A percentile compares a stretch with the other conserved stretches of the same genome.
phyloP scores from a whole-genome alignment of 2,329 filamentous ascomycete genomes.

The Trichoderma sp. region DNA sequence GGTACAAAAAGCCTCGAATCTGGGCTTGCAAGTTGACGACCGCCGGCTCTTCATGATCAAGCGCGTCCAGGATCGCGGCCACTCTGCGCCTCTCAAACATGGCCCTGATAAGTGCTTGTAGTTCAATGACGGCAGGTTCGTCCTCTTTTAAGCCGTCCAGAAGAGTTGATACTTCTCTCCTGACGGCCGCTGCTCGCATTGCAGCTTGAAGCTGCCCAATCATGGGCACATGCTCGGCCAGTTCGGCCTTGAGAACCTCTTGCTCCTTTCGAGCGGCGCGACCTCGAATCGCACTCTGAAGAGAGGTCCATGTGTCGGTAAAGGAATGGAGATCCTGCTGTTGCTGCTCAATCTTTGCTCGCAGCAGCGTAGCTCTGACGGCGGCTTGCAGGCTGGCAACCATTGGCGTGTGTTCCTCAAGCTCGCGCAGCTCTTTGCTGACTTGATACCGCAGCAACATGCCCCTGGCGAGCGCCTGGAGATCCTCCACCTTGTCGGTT shows the following conservation, averaged over 20 bases:
- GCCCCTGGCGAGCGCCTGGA: constrained; percentile 71
- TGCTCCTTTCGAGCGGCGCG: constrained; percentile 51
- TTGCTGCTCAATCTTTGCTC: constrained; percentile 56
- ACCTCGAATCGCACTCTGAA: constrained; percentile 50
- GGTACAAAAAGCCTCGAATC: constrained; percentile 65
- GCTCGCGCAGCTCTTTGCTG: constrained; percentile 54
- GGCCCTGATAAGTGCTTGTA: constrained; percentile 64
- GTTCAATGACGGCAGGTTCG: constrained; percentile 49
- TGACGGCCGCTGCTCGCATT: constrained; percentile 57
- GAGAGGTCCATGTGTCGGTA: constrained; percentile 52
- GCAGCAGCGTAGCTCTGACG: constrained; percentile 63
- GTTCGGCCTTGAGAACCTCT: constrained; percentile 50
- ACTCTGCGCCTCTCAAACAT: constrained; percentile 60
- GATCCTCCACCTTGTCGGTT: constrained; percentile 54
- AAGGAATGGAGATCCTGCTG: constrained; percentile 55
- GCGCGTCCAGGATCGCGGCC: constrained; percentile 52
- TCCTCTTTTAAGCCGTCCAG: constrained; percentile 52
- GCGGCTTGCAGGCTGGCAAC: constrained; percentile 66
- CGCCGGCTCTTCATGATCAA: constrained; percentile 59
- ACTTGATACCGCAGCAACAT: constrained; percentile 63
- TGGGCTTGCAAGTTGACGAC: constrained; percentile 68
- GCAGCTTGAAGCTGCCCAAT: constrained; percentile 55
- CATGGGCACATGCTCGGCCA: constrained; percentile 48
- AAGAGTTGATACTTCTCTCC: constrained; percentile 52
- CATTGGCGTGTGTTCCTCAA: constrained; percentile 54